Evolutionary conservation across 2,329 filamentous ascomycete species (phyloP).

Genomic region (Sporothrix dimorphospora): DNA sequence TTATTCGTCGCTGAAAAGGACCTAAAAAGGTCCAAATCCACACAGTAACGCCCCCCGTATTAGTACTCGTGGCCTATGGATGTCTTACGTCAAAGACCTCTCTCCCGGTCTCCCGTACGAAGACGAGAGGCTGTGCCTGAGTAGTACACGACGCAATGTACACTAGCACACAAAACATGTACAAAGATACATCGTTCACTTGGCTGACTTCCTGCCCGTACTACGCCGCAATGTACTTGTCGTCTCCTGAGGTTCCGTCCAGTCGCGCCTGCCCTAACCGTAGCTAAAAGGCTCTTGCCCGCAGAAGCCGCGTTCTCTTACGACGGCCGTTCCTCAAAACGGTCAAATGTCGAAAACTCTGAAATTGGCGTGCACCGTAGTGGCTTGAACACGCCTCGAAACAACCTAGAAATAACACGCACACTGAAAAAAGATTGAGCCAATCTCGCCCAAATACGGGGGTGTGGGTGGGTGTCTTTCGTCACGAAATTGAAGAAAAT

Average conservation of each 20-base stretch:
- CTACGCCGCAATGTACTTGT: neutral
- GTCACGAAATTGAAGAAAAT: neutral
- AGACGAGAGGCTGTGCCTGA: neutral
- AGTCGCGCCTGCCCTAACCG: neutral
- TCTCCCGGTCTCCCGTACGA: neutral
- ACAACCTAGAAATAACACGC: neutral
- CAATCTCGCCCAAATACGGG: neutral
- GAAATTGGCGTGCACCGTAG: neutral
- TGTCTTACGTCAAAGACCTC: neutral
- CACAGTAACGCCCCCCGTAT: neutral
- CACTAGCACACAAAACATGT: neutral
- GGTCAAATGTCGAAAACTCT: conserved; percentile 1
- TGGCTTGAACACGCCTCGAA: neutral
- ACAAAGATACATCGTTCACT: neutral
- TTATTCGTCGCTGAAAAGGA: neutral
- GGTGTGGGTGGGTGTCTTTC: neutral
- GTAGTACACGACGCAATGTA: neutral
- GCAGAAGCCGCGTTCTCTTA: neutral
- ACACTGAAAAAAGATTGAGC: neutral
- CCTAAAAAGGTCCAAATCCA: neutral
- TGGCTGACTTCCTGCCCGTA: neutral
- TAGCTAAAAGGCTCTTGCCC: neutral
- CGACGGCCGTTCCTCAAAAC: neutral
- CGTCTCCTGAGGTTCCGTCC: neutral
- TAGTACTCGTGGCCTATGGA: neutral